phyloP scores from a whole-genome alignment of 768 basidiomycete genomes.

The Trametes sanguinea region DNA sequence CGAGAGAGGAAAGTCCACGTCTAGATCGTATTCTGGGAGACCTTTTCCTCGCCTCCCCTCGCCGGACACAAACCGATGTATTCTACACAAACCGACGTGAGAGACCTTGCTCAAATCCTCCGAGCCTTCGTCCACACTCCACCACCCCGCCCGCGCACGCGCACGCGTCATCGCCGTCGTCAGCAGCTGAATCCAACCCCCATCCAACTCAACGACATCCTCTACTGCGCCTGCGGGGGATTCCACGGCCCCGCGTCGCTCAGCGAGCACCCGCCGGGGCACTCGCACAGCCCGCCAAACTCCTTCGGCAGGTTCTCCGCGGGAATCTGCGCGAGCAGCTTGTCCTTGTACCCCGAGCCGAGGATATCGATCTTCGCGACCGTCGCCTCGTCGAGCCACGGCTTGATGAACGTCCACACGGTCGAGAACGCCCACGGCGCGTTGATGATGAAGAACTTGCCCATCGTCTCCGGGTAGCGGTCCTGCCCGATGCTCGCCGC shows the following conservation, averaged over 20 bases:
- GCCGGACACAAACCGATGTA: constrained; percentile 1
- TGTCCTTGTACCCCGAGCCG: constrained; percentile 71
- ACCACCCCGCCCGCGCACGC: not conserved
- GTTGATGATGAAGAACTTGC: constrained; percentile 99
- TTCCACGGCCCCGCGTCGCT: constrained; percentile 96
- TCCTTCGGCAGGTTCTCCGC: constrained; percentile 81
- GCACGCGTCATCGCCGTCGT: too few relatives aligned
- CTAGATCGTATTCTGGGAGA: not conserved
- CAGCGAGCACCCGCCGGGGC: constrained; percentile 79
- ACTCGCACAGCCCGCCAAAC: constrained; percentile 82
- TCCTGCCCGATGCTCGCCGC: constrained; percentile 84
- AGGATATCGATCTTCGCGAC: constrained; percentile 93
- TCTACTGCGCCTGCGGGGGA: constrained; percentile 12
- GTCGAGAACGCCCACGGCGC: constrained; percentile 90
- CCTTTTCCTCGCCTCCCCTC: not conserved
- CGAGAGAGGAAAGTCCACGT: too few relatives aligned
- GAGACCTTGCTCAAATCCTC: not conserved
- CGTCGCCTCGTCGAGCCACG: constrained; percentile 94
- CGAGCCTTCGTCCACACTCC: not conserved
- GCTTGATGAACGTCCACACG: constrained; percentile 88
- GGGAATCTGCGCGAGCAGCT: constrained; percentile 80
- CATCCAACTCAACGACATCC: not conserved
- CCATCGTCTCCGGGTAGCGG: constrained; percentile 93
- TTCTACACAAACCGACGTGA: constrained; percentile 11
- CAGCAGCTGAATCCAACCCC: not conserved